phyloP scores from a whole-genome alignment of 1,284 basidiomycete genomes.

The Rhodotorula sp. region DNA sequence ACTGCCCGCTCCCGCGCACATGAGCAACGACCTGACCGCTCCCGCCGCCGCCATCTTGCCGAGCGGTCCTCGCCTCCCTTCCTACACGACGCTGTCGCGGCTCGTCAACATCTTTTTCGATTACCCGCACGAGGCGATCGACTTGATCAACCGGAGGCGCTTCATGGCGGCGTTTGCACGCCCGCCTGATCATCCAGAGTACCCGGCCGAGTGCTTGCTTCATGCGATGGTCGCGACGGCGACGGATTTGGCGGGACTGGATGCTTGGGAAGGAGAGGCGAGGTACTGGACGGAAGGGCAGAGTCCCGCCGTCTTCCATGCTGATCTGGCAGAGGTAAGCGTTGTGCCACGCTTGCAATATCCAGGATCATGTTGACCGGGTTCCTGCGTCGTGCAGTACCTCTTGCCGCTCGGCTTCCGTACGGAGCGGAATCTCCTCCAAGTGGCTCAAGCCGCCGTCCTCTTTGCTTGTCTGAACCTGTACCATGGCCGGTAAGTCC shows the following conservation, averaged over 20 bases:
- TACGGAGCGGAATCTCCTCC: constrained; percentile 62
- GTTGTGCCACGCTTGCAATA: too few relatives aligned
- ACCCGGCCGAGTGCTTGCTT: constrained; percentile 76
- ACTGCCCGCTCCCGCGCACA: not conserved
- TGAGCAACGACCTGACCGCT: not conserved
- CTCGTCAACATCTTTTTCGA: constrained; percentile 38
- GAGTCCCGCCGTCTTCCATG: constrained; percentile 12
- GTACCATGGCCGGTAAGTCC: constrained; percentile 63
- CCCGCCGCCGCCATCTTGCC: not conserved
- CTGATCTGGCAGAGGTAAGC: constrained; percentile 3
- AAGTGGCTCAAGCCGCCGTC: constrained; percentile 77
- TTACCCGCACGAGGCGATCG: constrained; percentile 24
- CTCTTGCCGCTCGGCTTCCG: constrained; percentile 10
- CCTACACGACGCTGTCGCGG: constrained; percentile 12
- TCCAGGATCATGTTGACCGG: not conserved
- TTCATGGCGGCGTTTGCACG: constrained; percentile 70
- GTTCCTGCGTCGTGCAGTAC: not conserved
- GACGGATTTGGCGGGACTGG: constrained; percentile 69
- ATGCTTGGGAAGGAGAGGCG: constrained; percentile 49
- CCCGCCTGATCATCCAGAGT: constrained; percentile 68
- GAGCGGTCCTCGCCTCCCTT: constrained; percentile 9
- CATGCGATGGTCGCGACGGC: constrained; percentile 81
- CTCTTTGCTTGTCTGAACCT: constrained; percentile 82
- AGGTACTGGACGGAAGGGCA: constrained; percentile 13
- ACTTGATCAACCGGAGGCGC: constrained; percentile 59